Evolutionary conservation across 345 rosid species (phyloP).

Genomic region (Mallotus nudiflorus): DNA sequence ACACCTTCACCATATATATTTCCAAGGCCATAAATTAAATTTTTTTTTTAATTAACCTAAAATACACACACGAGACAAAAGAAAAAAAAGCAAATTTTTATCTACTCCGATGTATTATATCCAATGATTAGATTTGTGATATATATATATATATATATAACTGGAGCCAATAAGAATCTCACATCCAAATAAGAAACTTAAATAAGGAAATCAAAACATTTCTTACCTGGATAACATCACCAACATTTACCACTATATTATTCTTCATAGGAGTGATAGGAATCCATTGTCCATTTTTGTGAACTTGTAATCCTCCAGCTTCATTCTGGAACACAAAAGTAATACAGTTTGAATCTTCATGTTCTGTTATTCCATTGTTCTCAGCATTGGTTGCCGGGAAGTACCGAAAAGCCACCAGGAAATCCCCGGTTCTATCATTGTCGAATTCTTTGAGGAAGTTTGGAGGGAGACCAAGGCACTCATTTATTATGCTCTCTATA

Average conservation of each 20-base stretch:
- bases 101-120: too few species aligned
- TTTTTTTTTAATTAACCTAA: too few species aligned
- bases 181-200: too few species aligned
- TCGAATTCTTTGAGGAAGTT: conserved; percentile 45
- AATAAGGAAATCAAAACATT: too few species aligned
- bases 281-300: conserved; percentile 45
- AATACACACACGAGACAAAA: too few species aligned
- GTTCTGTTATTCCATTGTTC: conserved; percentile 44
- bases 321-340: conserved; percentile 53
- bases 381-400: conserved; percentile 43
- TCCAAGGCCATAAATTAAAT: not conserved
- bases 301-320: conserved; percentile 50
- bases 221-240: conserved; percentile 52
- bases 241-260: conserved; percentile 43
- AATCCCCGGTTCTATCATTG: conserved; percentile 54
- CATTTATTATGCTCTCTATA: conserved; percentile 41
- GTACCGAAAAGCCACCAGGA: conserved; percentile 41
- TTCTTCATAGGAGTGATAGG: conserved; percentile 32
- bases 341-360: conserved; percentile 50
- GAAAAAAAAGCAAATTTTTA: too few species aligned
- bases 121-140: too few species aligned
- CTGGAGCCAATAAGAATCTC: too few species aligned
- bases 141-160: too few species aligned
- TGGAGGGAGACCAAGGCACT: conserved; percentile 48
- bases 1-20: conserved; percentile 25